Conservation (phyloP, 768 basidiomycete species). For the Tulasnella sp. region DNA sequence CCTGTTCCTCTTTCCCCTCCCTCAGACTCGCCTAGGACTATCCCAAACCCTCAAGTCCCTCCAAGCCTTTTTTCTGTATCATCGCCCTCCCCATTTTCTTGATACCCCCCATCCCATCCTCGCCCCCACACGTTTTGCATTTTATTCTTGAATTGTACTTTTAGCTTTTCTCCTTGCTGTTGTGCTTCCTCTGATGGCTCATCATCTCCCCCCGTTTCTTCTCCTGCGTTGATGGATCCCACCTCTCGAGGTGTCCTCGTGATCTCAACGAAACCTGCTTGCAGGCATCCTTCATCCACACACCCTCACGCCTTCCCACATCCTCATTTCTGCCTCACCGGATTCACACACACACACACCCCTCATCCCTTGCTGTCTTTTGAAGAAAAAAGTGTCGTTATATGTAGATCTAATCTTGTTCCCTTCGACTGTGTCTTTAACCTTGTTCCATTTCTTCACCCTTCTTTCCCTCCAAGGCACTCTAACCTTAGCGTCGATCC, state of each 20-base stretch:
- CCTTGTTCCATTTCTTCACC: too few species aligned
- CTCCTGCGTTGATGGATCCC: neutral
- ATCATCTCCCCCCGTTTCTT: constrained; percentile 1
- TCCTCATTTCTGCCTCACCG: too few species aligned
- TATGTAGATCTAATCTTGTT: too few species aligned
- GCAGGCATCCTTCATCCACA: too few species aligned
- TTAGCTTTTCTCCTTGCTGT: neutral
- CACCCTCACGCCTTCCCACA: too few species aligned
- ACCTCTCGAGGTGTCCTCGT: neutral
- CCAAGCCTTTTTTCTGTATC: neutral
- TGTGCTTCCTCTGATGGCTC: neutral
- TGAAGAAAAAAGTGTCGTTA: too few species aligned
- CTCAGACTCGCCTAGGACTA: constrained; percentile 2
- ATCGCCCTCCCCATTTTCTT: neutral
- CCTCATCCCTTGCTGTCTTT: too few species aligned
- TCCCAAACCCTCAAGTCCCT: too few species aligned
- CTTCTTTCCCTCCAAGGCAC: too few species aligned
- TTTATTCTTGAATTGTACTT: neutral
- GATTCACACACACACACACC: too few species aligned
- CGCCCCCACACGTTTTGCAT: neutral
- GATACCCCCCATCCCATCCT: neutral
- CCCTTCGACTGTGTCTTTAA: too few species aligned
- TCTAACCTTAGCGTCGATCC: too few species aligned
- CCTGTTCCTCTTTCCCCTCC: neutral
- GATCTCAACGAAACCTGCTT: neutral